Percentiles rank a stretch among this genome's conserved stretches.
Conservation (phyloP, 2,329 filamentous ascomycete species). For the Neofusicoccum umdonicola region DNA sequence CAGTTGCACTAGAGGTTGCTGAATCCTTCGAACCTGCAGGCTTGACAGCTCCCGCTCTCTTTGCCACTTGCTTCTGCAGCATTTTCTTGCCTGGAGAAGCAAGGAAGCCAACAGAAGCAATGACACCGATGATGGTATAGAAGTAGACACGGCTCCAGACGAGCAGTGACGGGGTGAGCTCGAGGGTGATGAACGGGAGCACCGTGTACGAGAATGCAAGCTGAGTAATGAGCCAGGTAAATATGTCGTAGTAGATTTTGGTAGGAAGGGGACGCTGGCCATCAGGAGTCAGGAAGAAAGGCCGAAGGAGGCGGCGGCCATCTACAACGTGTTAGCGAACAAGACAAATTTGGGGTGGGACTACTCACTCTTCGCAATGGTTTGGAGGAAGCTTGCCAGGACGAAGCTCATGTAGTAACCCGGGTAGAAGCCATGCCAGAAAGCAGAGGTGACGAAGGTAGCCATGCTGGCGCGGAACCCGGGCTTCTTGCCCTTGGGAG, state of each 20-base stretch:
- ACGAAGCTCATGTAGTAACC: conserved; percentile 93
- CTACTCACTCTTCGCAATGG: conserved; percentile 82
- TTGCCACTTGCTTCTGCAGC: conserved; percentile 33
- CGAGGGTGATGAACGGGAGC: conserved; percentile 81
- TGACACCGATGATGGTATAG: conserved; percentile 71
- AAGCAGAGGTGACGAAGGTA: conserved; percentile 89
- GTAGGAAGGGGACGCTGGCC: conserved; percentile 54
- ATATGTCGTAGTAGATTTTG: conserved; percentile 85
- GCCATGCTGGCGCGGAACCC: conserved; percentile 92
- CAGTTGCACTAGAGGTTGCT: conserved; percentile 35
- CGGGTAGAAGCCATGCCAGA: conserved; percentile 98
- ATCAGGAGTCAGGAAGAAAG: conserved; percentile 83
- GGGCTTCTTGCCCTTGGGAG: conserved; percentile 91
- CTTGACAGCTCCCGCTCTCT: conserved; percentile 21
- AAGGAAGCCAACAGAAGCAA: conserved; percentile 69
- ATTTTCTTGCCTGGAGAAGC: conserved; percentile 69
- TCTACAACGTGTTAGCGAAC: conserved; percentile 53
- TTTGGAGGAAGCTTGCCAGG: conserved; percentile 87
- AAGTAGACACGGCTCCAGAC: conserved; percentile 89
- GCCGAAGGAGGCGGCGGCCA: conserved; percentile 82
- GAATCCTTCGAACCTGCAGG: conserved; percentile 29
- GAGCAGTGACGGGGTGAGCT: conserved; percentile 65
- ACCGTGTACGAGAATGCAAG: conserved; percentile 79
- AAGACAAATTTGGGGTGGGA: neutral
- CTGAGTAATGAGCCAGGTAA: conserved; percentile 74